These are phyloP conservation scores for Trichomonas tenax DNA, from an alignment of 208 protist species.

Conservation along the genomic window DNA sequence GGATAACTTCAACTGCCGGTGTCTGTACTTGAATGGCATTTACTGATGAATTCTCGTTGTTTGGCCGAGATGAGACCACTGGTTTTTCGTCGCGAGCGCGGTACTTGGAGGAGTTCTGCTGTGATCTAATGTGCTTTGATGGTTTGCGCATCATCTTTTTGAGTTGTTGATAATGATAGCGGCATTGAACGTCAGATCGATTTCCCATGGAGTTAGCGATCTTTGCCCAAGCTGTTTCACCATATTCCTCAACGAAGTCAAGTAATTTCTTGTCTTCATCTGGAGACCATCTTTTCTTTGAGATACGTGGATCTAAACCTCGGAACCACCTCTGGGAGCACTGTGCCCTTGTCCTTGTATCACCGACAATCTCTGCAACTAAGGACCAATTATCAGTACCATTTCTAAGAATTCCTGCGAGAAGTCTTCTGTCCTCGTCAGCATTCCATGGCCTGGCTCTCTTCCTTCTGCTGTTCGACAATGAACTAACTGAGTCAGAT, in stretches of 20 bases:
- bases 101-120: background rate
- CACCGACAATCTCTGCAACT: background rate
- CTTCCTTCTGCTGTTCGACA: background rate
- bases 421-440: background rate
- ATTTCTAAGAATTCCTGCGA: background rate
- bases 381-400: background rate
- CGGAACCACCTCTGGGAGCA: background rate
- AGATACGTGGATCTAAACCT: background rate
- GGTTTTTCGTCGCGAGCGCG: background rate
- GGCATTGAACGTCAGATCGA: background rate
- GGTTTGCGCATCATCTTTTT: background rate
- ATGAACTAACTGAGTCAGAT: background rate
- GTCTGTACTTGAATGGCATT: background rate
- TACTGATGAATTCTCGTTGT: background rate
- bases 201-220: background rate
- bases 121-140: background rate
- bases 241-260: background rate
- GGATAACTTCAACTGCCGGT: background rate
- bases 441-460: background rate
- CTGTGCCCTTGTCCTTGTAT: background rate
- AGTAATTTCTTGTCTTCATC: background rate
- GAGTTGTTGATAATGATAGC: background rate
- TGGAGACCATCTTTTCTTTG: background rate
- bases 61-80: background rate
- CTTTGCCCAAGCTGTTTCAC: background rate